Evolutionary conservation across 192 early-diverging fungal genomes (phyloP).

Genomic region (Mortierella antarctica): DNA sequence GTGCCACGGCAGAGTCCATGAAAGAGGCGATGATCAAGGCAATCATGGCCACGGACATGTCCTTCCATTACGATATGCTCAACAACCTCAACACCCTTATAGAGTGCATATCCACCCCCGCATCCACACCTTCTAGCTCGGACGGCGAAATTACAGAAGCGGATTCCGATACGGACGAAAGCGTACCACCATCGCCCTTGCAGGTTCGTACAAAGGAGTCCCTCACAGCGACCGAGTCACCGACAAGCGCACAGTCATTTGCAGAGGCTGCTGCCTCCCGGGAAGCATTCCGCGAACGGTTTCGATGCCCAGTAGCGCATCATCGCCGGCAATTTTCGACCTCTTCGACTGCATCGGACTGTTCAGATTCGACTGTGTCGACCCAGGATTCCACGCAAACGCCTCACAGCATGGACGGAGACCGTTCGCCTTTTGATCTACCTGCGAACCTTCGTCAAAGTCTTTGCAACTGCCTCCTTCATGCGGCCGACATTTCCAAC

Average conservation of each 20-base stretch:
- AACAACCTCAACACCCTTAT: conserved; percentile 61
- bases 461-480: conserved; percentile 77
- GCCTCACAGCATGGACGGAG: conserved; percentile 17
- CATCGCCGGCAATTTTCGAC: conserved; percentile 30
- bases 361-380: conserved; percentile 22
- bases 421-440: conserved; percentile 17
- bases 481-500: conserved; percentile 93
- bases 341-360: conserved; percentile 38
- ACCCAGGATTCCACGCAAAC: conserved; percentile 28
- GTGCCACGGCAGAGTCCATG: conserved; percentile 60
- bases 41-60: conserved; percentile 94
- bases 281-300: neutral
- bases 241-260: neutral
- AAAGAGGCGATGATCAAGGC: conserved; percentile 68
- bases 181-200: neutral
- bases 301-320: neutral
- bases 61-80: conserved; percentile 81
- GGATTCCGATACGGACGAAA: conserved; percentile 22
- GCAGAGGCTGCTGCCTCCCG: neutral
- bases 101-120: conserved; percentile 43
- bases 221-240: neutral
- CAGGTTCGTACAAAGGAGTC: neutral
- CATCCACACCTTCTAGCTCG: conserved; percentile 23
- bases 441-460: conserved; percentile 66
- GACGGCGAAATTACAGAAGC: conserved; percentile 22